A percentile compares a stretch with the other conserved stretches of the same genome.
Evolutionary conservation across 176 grass and related monocot genomes (phyloP).

Genomic region (Eleusine indica): DNA sequence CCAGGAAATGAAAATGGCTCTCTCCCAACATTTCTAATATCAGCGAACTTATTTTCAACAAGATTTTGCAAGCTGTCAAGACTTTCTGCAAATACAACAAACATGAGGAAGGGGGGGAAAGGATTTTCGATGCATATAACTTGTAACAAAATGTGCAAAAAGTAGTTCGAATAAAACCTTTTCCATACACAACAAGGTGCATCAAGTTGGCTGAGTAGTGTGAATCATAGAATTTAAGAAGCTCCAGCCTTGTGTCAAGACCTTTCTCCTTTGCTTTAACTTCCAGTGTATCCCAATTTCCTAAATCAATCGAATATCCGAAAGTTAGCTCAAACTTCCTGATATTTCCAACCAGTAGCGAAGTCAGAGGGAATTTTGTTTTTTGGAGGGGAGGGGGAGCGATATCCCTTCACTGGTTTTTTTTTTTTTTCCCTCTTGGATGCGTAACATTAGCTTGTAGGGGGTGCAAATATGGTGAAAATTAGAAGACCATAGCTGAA

Average conservation of each 20-base stretch:
- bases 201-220: slow-evolving; percentile 98
- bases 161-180: slow-evolving; percentile 56
- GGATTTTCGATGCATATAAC: slow-evolving; percentile 11
- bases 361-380: too few species aligned
- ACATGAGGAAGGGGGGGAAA: slow-evolving; percentile 2
- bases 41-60: slow-evolving; percentile 75
- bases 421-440: too few species aligned
- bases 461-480: too few species aligned
- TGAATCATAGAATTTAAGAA: slow-evolving; percentile 92
- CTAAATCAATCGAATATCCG: slow-evolving; percentile 49
- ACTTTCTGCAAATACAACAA: slow-evolving; percentile 51
- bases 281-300: slow-evolving; percentile 96
- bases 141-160: slow-evolving; percentile 35
- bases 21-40: slow-evolving; percentile 67
- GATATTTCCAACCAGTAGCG: slow-evolving; percentile 12
- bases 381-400: too few species aligned
- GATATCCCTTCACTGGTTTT: too few species aligned
- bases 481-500: too few species aligned
- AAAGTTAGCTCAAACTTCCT: slow-evolving; percentile 10
- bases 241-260: slow-evolving; percentile 84
- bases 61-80: slow-evolving; percentile 82
- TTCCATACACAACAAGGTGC: slow-evolving; percentile 95
- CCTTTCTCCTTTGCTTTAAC: slow-evolving; percentile 91
- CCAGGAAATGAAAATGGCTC: slow-evolving; percentile 73
- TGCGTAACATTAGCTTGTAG: too few species aligned